Percentiles rank a stretch among this genome's conserved stretches.
Evolutionary conservation across 768 basidiomycete genomes (phyloP).

Genomic region (Lactarius pseudohatsudake): DNA sequence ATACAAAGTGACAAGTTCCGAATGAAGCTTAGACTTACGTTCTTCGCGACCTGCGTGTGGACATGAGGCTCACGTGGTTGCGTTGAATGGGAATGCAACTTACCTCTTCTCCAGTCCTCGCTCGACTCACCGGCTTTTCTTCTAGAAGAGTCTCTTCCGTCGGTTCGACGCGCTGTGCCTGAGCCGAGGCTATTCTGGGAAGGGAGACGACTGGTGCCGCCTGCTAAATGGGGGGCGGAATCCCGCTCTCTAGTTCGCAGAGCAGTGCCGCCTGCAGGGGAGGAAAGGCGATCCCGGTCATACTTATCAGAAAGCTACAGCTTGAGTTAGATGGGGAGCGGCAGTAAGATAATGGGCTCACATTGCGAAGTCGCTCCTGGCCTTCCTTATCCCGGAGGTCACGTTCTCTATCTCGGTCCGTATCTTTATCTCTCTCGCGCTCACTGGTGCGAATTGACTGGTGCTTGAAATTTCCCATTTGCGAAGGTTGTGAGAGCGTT

Average conservation of each 20-base stretch:
- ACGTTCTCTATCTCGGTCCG: conserved; percentile 50
- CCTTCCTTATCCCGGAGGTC: conserved; percentile 72
- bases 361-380: conserved; percentile 75
- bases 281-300: conserved; percentile 73
- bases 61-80: conserved; percentile 15
- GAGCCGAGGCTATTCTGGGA: conserved; percentile 36
- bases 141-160: conserved; percentile 59
- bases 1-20: background rate
- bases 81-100: conserved; percentile 31
- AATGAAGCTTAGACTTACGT: conserved; percentile 42
- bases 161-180: conserved; percentile 49
- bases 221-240: conserved; percentile 54
- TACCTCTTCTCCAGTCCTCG: conserved; percentile 87
- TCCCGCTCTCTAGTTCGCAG: conserved; percentile 70
- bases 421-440: conserved; percentile 43
- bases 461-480: conserved; percentile 93
- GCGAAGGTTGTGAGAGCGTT: conserved; percentile 75
- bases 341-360: conserved; percentile 38
- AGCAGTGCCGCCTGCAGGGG: conserved; percentile 44
- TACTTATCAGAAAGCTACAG: conserved; percentile 81
- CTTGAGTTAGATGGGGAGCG: conserved; percentile 17
- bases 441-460: conserved; percentile 74
- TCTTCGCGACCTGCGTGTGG: conserved; percentile 52
- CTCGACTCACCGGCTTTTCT: conserved; percentile 71
- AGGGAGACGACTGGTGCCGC: conserved; percentile 44